Evolutionary conservation across 192 early-diverging fungal genomes (phyloP).

Genomic region (Mortierella hygrophila): DNA sequence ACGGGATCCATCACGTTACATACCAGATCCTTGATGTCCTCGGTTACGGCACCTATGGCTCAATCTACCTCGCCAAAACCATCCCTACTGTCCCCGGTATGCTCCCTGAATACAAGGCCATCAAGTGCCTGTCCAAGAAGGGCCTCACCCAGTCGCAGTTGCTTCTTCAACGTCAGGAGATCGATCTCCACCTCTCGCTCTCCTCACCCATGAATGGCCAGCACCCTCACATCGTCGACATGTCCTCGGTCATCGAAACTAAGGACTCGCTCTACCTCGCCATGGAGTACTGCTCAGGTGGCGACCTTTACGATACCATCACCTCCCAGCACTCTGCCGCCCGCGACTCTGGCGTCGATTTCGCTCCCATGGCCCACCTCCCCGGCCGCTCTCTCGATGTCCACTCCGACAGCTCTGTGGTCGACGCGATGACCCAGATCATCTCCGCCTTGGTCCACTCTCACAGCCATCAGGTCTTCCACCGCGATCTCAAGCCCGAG

Average conservation of each 20-base stretch:
- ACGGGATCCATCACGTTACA: slow-evolving; percentile 35
- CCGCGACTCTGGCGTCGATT: slow-evolving; percentile 62
- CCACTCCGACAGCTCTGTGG: slow-evolving; percentile 59
- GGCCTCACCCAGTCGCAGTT: slow-evolving; percentile 58
- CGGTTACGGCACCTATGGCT: slow-evolving; percentile 82
- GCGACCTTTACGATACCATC: slow-evolving; percentile 96
- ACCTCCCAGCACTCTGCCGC: slow-evolving; percentile 76
- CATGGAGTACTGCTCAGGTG: slow-evolving; percentile 95
- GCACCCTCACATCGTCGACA: slow-evolving; percentile 89
- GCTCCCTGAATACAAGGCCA: slow-evolving; percentile 62
- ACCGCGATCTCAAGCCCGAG: slow-evolving; percentile 93
- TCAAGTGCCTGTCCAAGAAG: slow-evolving; percentile 71
- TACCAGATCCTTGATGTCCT: slow-evolving; percentile 66
- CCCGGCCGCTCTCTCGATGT: slow-evolving; percentile 32
- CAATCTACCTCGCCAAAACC: slow-evolving; percentile 73
- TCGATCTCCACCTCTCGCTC: slow-evolving; percentile 70
- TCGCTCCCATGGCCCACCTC: slow-evolving; percentile 4
- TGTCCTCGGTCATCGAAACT: slow-evolving; percentile 93
- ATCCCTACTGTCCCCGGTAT: slow-evolving; percentile 25
- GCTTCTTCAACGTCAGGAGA: slow-evolving; percentile 68
- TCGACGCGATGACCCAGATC: slow-evolving; percentile 80
- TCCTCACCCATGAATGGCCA: slow-evolving; percentile 36
- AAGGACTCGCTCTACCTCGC: slow-evolving; percentile 90
- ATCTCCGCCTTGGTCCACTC: slow-evolving; percentile 62
- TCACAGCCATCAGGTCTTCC: slow-evolving; percentile 74